Percentiles rank a stretch among this genome's conserved stretches.
Evolutionary conservation across 108 stramenopile genomes (phyloP).

Genomic region (Licmophora abbreviata): DNA sequence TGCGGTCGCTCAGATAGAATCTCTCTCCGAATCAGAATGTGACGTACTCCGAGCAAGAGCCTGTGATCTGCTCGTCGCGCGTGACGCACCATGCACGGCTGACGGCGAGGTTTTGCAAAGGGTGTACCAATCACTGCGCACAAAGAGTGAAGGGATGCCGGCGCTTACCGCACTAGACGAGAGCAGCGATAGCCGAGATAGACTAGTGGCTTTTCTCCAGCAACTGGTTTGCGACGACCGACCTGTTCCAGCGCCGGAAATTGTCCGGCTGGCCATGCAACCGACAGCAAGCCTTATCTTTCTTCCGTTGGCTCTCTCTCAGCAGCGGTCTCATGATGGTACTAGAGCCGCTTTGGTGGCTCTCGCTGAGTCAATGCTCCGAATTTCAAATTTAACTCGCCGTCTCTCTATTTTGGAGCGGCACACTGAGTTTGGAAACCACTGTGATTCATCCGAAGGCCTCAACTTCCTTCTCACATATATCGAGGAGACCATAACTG

Average conservation of each 20-base stretch:
- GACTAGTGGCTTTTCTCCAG: too few relatives aligned
- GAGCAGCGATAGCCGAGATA: too few relatives aligned
- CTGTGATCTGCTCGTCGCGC: slow-evolving; percentile 20
- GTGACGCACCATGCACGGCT: background rate
- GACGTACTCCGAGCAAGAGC: slow-evolving; percentile 19
- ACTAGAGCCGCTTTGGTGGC: too few relatives aligned
- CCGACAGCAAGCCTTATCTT: background rate
- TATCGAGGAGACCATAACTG: background rate
- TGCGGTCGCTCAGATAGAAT: background rate
- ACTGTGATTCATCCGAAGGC: too few relatives aligned
- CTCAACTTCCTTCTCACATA: slow-evolving; percentile 3
- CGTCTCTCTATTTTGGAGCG: slow-evolving; percentile 21
- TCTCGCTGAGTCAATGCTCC: slow-evolving; percentile 14
- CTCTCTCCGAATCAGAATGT: background rate
- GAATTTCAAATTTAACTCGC: slow-evolving; percentile 19
- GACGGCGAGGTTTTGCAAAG: background rate
- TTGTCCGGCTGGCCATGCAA: slow-evolving; percentile 1
- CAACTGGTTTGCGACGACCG: background rate
- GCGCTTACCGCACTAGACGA: too few relatives aligned
- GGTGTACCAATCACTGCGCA: background rate
- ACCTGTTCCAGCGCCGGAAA: background rate
- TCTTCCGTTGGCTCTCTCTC: background rate
- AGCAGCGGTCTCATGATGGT: slow-evolving; percentile 7
- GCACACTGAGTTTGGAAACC: too few relatives aligned
- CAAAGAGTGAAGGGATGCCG: background rate